Base-by-base conservation (phyloP, 768 basidiomycete genomes). In the Mycena albidolilacea region DNA sequence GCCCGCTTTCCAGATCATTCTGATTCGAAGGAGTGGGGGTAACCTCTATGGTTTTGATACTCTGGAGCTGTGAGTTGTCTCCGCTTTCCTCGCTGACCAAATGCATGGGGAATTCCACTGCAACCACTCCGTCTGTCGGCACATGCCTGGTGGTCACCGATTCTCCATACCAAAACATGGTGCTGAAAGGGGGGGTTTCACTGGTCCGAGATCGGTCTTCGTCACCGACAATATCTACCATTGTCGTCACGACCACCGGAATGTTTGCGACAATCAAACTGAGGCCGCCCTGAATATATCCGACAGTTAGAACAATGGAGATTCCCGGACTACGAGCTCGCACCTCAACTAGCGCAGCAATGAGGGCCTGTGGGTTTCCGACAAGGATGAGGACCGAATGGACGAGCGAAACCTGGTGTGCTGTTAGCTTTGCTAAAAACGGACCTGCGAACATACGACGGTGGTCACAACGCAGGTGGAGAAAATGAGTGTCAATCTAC, bases 401-500 rank as follows among this genome's bases (percentile, higher is more conserved):
- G 3, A 88, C 84, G n/a, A 86, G 75, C 4, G 85, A 85, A 19
- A 84, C 73, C 75, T 76, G 38, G 30, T 1, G 17, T 48, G 39
- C 10, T 6, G n/a, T 44, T 30, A 41, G 11, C 14, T 39, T 35
- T 12, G 12, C 23, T 57, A 19, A 19, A 39, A 44, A 7, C 5
- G 43, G 19, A 21, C 46, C 14, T 10, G 21, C 14, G 63, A 50
- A 37, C 80, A 77, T 62, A 84, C 84, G 50, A 86, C 75, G 9
- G 85, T 89, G 7, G 88, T 89, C 62, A 86, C 78, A 70, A 89
- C 84, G 64, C 88, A 88, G 9, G 90, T 84, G 10, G 89, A 89
- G 78, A 90, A 90, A 61, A 89, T 87, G 67, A 88, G 77, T 71
- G 87, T 82, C 54, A 88, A 81, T n/a, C 83, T 84, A 2, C 81